Evolutionary conservation across 2,329 filamentous ascomycete species (phyloP).

Genomic region (Fusarium transvaalense): DNA sequence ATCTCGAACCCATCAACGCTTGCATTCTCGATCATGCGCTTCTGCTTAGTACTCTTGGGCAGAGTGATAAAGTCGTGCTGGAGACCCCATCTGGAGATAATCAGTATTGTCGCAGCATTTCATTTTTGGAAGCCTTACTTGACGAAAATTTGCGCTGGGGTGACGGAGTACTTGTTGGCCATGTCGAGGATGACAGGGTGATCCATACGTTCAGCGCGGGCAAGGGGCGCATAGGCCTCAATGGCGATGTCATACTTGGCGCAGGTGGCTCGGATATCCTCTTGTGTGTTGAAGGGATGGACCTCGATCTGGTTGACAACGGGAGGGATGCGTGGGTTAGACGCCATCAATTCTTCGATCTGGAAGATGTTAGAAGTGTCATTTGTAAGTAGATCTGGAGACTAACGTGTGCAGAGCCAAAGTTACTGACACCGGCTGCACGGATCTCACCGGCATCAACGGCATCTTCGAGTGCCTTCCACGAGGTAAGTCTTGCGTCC

Average conservation of each 20-base stretch:
- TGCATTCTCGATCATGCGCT: constrained; percentile 75
- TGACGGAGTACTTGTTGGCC: constrained; percentile 76
- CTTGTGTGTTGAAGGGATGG: constrained; percentile 84
- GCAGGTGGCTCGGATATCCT: constrained; percentile 74
- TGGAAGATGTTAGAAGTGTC: constrained; percentile 45
- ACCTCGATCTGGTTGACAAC: constrained; percentile 86
- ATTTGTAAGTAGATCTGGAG: rapidly evolving
- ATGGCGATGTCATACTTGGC: constrained; percentile 75
- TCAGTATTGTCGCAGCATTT: background rate
- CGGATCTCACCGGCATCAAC: constrained; percentile 77
- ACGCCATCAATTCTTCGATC: constrained; percentile 76
- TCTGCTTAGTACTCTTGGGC: constrained; percentile 76
- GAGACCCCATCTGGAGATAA: constrained; percentile 72
- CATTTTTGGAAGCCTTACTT: constrained; percentile 47
- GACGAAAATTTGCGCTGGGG: constrained; percentile 79
- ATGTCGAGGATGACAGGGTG: constrained; percentile 73
- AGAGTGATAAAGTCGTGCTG: constrained; percentile 80
- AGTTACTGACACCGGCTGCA: constrained; percentile 83
- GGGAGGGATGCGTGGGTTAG: constrained; percentile 71
- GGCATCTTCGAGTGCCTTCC: constrained; percentile 82
- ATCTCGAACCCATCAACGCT: constrained; percentile 72
- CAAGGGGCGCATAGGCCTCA: constrained; percentile 85
- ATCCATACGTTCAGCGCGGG: constrained; percentile 75
- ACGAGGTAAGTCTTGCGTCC: constrained; percentile 75
- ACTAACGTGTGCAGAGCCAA: constrained; percentile 77